phyloP scores from a whole-genome alignment of 164 flowering plant species.

The Nymphaea colorata region DNA sequence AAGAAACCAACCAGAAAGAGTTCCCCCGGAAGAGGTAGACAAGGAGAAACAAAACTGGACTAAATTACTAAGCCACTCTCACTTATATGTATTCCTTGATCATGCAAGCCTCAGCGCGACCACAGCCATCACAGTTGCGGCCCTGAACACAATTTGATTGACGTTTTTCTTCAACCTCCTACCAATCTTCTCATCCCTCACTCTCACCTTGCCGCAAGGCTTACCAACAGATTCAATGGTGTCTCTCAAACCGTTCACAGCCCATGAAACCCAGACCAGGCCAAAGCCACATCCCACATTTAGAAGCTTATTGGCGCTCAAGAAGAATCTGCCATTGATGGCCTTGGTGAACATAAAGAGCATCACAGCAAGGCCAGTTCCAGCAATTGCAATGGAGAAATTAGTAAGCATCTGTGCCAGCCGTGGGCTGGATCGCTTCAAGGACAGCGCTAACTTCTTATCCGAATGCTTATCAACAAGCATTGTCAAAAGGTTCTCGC shows the following conservation, averaged over 20 bases:
- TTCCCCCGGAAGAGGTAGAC: background rate
- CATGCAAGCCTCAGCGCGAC: slow-evolving; percentile 45
- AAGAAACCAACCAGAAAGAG: no score
- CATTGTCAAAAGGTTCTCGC: slow-evolving; percentile 70
- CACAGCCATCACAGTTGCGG: slow-evolving; percentile 47
- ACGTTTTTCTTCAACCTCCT: slow-evolving; percentile 37
- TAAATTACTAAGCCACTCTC: background rate
- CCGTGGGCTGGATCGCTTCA: slow-evolving; percentile 62
- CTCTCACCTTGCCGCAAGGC: slow-evolving; percentile 24
- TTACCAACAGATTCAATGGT: slow-evolving; percentile 31
- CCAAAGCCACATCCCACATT: slow-evolving; percentile 64
- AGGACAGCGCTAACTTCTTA: slow-evolving; percentile 27
- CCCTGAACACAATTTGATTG: slow-evolving; percentile 58
- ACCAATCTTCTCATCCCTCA: slow-evolving; percentile 44
- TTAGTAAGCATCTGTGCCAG: slow-evolving; percentile 54
- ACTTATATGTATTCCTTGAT: slow-evolving; percentile 6
- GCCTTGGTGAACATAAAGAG: slow-evolving; percentile 41
- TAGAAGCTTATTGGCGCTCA: slow-evolving; percentile 42
- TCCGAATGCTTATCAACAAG: slow-evolving; percentile 33
- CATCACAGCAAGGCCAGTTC: slow-evolving; percentile 75
- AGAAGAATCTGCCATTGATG: slow-evolving; percentile 41
- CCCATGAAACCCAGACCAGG: slow-evolving; percentile 77
- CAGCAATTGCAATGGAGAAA: slow-evolving; percentile 73
- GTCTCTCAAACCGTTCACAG: slow-evolving; percentile 56
- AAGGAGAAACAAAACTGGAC: background rate